Evolutionary conservation across 2,329 filamentous ascomycete genomes (phyloP).

Genomic region (Fusarium sp.): DNA sequence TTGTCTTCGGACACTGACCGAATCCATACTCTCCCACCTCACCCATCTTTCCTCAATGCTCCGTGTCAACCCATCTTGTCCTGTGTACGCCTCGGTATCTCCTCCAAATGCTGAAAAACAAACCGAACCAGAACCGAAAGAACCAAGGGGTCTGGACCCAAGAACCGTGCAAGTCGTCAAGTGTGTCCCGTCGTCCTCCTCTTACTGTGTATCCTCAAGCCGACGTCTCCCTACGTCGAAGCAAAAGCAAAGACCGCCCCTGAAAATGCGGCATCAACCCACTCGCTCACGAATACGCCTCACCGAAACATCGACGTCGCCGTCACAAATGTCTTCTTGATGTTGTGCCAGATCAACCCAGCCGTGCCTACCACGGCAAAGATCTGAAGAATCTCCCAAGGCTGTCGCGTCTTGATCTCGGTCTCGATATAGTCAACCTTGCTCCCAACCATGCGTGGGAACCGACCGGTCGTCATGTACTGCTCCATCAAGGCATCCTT

Average conservation of each 20-base stretch:
- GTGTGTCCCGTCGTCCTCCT: not conserved
- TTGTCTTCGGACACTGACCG: constrained; percentile 36
- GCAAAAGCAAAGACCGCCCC: not conserved
- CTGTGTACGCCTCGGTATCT: constrained; percentile 37
- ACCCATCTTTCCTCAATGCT: constrained; percentile 2
- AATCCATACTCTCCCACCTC: constrained; percentile 22
- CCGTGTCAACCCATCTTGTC: not conserved
- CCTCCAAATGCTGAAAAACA: constrained; percentile 2
- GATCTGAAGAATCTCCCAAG: constrained; percentile 67
- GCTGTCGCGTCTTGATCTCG: constrained; percentile 64
- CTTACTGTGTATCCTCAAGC: not conserved
- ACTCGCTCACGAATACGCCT: constrained; percentile 9
- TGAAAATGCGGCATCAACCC: constrained; percentile 3
- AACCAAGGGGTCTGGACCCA: constrained; percentile 9
- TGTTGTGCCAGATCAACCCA: constrained; percentile 56
- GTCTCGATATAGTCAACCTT: constrained; percentile 66
- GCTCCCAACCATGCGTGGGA: constrained; percentile 75
- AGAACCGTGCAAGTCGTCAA: constrained; percentile 7
- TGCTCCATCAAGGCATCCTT: constrained; percentile 92
- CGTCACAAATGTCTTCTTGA: constrained; percentile 45
- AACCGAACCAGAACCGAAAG: constrained; percentile 5
- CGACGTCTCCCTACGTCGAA: not conserved
- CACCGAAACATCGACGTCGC: constrained; percentile 35
- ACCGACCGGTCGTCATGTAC: constrained; percentile 80
- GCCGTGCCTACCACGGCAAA: constrained; percentile 62